Conservation (phyloP, 2,329 filamentous ascomycete species). For the Pseudopithomyces maydicus region DNA sequence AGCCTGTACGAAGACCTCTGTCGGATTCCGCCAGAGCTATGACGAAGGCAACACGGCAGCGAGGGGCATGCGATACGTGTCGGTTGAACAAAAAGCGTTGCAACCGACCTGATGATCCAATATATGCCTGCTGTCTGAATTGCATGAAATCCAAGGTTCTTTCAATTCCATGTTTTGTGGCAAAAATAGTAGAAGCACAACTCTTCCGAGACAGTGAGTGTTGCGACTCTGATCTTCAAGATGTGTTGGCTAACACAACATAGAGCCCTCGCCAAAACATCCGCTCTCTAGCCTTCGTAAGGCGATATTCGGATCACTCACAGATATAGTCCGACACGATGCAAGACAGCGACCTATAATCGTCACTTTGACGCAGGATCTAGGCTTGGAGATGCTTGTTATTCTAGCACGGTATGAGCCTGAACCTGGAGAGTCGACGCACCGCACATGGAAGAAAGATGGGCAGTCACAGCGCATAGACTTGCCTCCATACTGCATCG, state of each 20-base stretch:
- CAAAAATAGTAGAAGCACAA: slow-evolving; percentile 11
- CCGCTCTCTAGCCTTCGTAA: background rate
- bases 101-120: slow-evolving; percentile 1
- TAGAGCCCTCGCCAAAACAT: slow-evolving; percentile 5
- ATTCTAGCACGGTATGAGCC: slow-evolving; percentile 9
- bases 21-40: background rate
- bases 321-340: background rate
- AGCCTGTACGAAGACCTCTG: background rate
- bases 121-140: background rate
- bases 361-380: slow-evolving; percentile 9
- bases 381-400: slow-evolving; percentile 6
- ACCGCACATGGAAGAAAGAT: slow-evolving; percentile 10
- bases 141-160: slow-evolving; percentile 2
- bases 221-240: background rate
- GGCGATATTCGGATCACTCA: background rate
- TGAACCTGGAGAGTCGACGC: slow-evolving; percentile 6
- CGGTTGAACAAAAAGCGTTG: slow-evolving; percentile 1
- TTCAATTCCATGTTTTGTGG: slow-evolving; percentile 9
- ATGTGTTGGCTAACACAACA: background rate
- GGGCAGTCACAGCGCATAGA: slow-evolving; percentile 6
- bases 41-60: background rate
- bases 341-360: slow-evolving; percentile 1
- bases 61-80: background rate
- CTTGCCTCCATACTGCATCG: slow-evolving; percentile 16
- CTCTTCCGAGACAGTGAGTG: slow-evolving; percentile 12